Base-by-base conservation (phyloP, 169 alveolate genomes). In the Plasmodium falciparum region DNA sequence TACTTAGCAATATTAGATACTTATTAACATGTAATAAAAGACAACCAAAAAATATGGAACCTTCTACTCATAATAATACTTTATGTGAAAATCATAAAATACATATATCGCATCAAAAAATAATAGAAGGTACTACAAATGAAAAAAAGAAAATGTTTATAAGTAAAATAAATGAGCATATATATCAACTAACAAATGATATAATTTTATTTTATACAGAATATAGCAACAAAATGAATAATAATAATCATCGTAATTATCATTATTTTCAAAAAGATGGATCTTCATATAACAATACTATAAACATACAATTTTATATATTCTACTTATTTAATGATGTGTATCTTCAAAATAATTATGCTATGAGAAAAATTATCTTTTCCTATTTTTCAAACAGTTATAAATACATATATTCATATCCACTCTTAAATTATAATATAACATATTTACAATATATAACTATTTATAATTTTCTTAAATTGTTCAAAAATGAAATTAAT, bases 381-480 rank as follows among this genome's bases (percentile, higher is more conserved):
- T 71, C 74, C 7, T 66, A 62, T 49, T 86, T 86, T 65, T 62
- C 61, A 65, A 86, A 86, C 52, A 17, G 47, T 50, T 62, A 13
- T 47, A 65, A 72, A 33, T 24, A 17, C 52, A 47, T 50, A 12
- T 49, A 58, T 86, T 72, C 88, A 17, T 15, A 17, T 11, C 8
- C 54, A 20, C 52, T 43, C 61, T 9, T 49, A 26, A 50, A 67
- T 39, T 52, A 86, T 66, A 29, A 47, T 33, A 11, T 59, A n/a
- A 86, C 62, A 1, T 86, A 86, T 39, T 17, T 86, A n/a, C 72
- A 86, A 29, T 86, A 86, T 62, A 86, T 86, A 49, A 86, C 88
- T 11, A 61, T 86, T 29, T 47, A 86, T 66, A 86, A 86, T 86
- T 71, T 70, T 59, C 33, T 86, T 47, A 86, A 72, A 72, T 47